Evolutionary conservation across 78 protist species (phyloP), one percentile per base, ranked within the genome.

Genomic region (Dictyostelium brefeldianum): DNA sequence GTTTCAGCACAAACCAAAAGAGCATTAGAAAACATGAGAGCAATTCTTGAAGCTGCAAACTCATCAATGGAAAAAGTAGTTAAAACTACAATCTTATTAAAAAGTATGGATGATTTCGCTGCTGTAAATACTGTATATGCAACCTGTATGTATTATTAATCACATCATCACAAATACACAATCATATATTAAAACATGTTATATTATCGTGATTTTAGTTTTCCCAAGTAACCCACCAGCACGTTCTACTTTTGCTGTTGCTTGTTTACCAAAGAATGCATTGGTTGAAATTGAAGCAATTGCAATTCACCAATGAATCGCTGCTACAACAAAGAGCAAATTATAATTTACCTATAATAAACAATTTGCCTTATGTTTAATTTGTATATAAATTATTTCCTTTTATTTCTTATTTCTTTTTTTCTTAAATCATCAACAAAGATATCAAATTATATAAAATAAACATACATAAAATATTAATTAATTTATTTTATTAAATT

Each of bases 41-140:
- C 84, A 14, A 80, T 97, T 14, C 29, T 96, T 6, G 96, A 91
- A 20, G 98, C 94, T 20, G 94, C 93, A 65, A 97, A 97, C 29
- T 84, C 93, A 29, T 56, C 91, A 57, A 64, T 95, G 89, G 81
- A 59, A 22, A 57, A 95, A 53, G 97, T 97, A 51, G 89, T 96
- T 27, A 97, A 96, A 47, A 74, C 92, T 43, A 87, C 94, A 11
- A 94, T 96, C 29, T 75, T 96, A 53, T 81, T 97, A 64, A 74
- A 83, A n/a, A 92, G 94, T 46, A 94, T 97, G 71, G 80, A 73
- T 74, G 97, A 97, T 62, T 97, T 97, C 65, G 95, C 75, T 9
- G 83, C 59, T 22, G 95, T 97, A 22, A 96, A 97, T 82, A 53
- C 69, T n/a, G 91, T 97, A 25, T 96, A 96, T 71, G 78, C 90